Conservation (phyloP, 202 grass and related monocot species). For the Setaria viridis region DNA sequence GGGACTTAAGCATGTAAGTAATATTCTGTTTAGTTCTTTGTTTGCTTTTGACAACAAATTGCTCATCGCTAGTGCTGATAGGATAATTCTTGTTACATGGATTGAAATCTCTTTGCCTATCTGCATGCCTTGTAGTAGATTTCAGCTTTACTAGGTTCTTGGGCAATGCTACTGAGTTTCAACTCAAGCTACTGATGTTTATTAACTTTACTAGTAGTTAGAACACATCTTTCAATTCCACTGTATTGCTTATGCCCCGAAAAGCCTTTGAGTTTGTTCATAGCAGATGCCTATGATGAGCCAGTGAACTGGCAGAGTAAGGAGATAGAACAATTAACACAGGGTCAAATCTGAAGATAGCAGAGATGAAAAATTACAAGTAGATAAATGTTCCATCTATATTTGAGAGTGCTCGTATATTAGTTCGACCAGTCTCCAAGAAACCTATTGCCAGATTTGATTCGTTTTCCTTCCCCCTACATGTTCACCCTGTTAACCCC, state of each 20-base stretch:
- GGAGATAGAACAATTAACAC: background rate
- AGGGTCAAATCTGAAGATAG: background rate
- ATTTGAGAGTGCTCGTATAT: background rate
- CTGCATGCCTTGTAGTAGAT: background rate
- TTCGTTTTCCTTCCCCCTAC: background rate
- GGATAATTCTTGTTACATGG: constrained; percentile 15
- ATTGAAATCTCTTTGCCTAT: background rate
- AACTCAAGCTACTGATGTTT: constrained; percentile 11
- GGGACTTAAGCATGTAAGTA: constrained; percentile 88
- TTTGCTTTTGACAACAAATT: constrained; percentile 16
- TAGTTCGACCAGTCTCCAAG: no score
- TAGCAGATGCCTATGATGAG: constrained; percentile 5
- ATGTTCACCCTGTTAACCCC: background rate
- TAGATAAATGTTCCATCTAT: background rate
- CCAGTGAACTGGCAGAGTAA: background rate
- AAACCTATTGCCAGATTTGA: background rate
- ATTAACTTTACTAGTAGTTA: background rate
- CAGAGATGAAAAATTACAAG: background rate
- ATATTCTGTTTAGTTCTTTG: background rate
- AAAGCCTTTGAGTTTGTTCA: background rate
- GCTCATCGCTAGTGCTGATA: constrained; percentile 27
- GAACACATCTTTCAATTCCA: background rate
- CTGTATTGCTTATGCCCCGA: background rate
- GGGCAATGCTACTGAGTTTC: background rate
- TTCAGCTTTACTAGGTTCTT: background rate